A percentile compares a stretch with the other conserved stretches of the same genome.
These are phyloP conservation scores for Anacardium occidentale DNA, from an alignment of 345 rosid species.

Conservation along the genomic window DNA sequence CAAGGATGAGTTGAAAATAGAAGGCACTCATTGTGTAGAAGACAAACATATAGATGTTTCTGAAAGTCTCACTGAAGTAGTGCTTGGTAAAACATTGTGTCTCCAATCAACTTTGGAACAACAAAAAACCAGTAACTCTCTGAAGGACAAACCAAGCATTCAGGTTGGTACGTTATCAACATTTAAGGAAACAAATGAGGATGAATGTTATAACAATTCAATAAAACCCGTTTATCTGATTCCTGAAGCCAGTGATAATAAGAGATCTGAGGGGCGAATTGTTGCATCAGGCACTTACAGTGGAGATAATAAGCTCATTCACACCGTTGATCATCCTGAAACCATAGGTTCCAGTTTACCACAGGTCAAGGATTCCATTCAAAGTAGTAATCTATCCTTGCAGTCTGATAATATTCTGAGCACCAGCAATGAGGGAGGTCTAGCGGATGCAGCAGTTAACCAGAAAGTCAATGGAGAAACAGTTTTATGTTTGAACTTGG, in stretches of 20 bases:
- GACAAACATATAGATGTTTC: conserved; percentile 1
- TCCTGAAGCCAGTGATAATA: conserved; percentile 5
- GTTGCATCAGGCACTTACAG: neutral
- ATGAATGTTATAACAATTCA: neutral
- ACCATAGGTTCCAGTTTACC: neutral
- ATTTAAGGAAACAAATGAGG: neutral
- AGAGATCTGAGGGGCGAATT: neutral
- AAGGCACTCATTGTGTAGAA: neutral
- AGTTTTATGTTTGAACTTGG: conserved; percentile 22
- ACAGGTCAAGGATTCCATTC: conserved; percentile 1
- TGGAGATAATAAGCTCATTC: conserved; percentile 18
- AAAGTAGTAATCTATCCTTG: neutral
- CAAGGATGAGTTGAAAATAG: neutral
- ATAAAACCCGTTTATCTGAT: neutral
- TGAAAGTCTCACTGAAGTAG: neutral
- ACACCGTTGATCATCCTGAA: conserved; percentile 6
- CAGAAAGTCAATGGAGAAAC: conserved; percentile 19
- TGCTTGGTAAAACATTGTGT: conserved; percentile 12
- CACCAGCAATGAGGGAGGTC: conserved; percentile 18
- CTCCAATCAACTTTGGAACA: neutral
- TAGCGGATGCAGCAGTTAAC: conserved; percentile 11
- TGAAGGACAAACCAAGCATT: neutral
- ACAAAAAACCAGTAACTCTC: neutral
- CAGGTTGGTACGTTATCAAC: neutral
- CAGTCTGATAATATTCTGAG: conserved; percentile 9